A percentile compares a stretch with the other conserved stretches of the same genome.
These are phyloP conservation scores for Fusarium coffeatum DNA, from an alignment of 2,329 filamentous ascomycete genomes.

Conservation along the genomic window DNA sequence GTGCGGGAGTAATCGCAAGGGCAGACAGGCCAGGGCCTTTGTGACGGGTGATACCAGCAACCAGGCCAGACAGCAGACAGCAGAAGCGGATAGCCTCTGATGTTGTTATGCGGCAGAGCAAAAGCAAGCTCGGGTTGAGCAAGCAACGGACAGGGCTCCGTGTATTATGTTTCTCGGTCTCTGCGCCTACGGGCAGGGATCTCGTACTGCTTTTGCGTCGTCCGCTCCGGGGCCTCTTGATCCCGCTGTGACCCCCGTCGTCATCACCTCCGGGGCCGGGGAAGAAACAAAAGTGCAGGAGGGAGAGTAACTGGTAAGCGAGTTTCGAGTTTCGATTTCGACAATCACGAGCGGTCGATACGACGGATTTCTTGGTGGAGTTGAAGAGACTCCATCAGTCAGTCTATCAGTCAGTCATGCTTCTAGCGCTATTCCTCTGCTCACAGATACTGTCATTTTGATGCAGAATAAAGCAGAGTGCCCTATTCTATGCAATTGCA, in stretches of 20 bases:
- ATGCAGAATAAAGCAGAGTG: conserved; percentile 37
- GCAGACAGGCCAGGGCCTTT: conserved; percentile 11
- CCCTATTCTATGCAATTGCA: conserved; percentile 29
- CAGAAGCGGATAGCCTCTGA: conserved; percentile 26
- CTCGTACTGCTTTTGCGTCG: conserved; percentile 34
- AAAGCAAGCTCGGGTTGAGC: conserved; percentile 44
- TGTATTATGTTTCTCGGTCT: conserved; percentile 39
- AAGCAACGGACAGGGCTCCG: conserved; percentile 46
- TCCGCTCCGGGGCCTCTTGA: conserved; percentile 36
- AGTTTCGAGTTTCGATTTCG: not conserved
- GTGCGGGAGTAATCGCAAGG: conserved; percentile 32
- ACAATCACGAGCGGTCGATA: conserved; percentile 11
- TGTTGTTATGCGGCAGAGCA: conserved; percentile 36
- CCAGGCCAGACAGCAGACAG: not conserved
- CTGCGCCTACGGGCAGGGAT: conserved; percentile 36
- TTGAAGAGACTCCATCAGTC: conserved; percentile 12
- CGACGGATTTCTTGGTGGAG: conserved; percentile 8
- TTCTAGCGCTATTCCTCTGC: not conserved
- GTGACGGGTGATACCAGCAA: conserved; percentile 40
- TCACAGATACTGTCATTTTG: conserved; percentile 6
- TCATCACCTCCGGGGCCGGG: conserved; percentile 39
- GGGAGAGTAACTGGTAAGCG: conserved; percentile 5
- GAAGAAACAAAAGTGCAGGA: conserved; percentile 10
- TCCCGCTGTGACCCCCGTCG: conserved; percentile 41
- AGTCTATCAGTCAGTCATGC: not conserved